These are phyloP conservation scores for Lipomyces kockii DNA, from an alignment of 805 yeast species.

Conservation along the genomic window DNA sequence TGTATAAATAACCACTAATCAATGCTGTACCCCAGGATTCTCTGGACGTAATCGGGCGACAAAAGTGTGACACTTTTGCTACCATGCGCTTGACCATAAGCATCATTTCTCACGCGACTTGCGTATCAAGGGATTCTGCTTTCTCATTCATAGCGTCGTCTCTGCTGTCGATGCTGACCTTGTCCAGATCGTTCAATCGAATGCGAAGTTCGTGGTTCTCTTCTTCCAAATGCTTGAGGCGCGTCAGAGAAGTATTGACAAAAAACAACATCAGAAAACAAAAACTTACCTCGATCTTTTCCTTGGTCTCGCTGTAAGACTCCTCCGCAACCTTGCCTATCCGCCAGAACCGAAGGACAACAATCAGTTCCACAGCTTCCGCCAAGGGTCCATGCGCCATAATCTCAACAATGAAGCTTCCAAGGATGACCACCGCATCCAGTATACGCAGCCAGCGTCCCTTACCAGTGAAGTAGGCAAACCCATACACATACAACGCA, in stretches of 20 bases:
- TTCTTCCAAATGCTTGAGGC: too few relatives aligned
- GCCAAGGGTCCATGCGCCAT: background rate
- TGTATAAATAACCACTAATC: too few relatives aligned
- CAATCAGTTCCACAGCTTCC: conserved; percentile 4
- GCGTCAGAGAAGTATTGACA: background rate
- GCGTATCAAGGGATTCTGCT: too few relatives aligned
- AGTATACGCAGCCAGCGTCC: background rate
- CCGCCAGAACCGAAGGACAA: conserved; percentile 8
- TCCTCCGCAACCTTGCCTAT: conserved; percentile 3
- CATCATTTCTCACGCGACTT: too few relatives aligned
- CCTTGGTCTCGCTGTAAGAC: background rate
- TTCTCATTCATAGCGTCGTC: background rate
- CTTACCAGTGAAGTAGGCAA: background rate
- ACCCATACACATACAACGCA: background rate
- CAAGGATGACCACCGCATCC: conserved; percentile 6
- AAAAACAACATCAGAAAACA: background rate
- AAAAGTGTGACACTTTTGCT: too few relatives aligned
- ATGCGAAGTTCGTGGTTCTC: too few relatives aligned
- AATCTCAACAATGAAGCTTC: conserved; percentile 1
- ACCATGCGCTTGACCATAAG: too few relatives aligned
- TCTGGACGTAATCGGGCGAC: too few relatives aligned
- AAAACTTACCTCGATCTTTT: background rate
- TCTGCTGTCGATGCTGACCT: background rate
- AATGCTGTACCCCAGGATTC: too few relatives aligned
- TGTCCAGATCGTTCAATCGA: too few relatives aligned